These are phyloP conservation scores for Xylariales sp. DNA, from an alignment of 2,329 filamentous ascomycete genomes.

Conservation along the genomic window DNA sequence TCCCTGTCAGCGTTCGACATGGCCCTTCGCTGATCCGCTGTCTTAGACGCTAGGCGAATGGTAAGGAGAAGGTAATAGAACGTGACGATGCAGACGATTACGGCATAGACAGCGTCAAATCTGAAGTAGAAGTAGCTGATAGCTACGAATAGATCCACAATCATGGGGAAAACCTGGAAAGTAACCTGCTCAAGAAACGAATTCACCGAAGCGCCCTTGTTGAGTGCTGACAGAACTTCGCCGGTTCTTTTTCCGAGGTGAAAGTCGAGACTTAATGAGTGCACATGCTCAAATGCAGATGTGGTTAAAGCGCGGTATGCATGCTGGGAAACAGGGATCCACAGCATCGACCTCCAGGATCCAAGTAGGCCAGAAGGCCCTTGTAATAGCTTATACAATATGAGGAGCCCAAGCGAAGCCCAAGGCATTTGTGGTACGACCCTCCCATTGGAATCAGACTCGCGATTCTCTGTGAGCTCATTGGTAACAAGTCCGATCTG, in stretches of 20 bases:
- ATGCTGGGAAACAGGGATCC: constrained; percentile 97
- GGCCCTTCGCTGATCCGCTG: constrained; percentile 87
- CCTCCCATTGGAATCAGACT: constrained; percentile 59
- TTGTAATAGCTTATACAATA: constrained; percentile 83
- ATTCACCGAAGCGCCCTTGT: constrained; percentile 96
- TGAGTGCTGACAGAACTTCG: constrained; percentile 93
- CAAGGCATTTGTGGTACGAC: constrained; percentile 70
- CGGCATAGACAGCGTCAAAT: constrained; percentile 90
- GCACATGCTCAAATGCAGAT: constrained; percentile 96
- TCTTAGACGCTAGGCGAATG: constrained; percentile 93
- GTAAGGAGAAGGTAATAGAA: constrained; percentile 98
- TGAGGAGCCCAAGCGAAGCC: constrained; percentile 79
- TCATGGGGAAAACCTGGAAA: constrained; percentile 94
- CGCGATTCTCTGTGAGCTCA: constrained; percentile 60
- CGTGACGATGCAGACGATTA: constrained; percentile 89
- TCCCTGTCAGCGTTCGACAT: constrained; percentile 97
- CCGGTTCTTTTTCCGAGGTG: constrained; percentile 97
- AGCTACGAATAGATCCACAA: constrained; percentile 87
- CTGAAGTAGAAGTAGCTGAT: constrained; percentile 81
- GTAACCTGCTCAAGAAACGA: constrained; percentile 96
- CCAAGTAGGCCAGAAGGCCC: constrained; percentile 89
- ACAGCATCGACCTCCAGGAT: constrained; percentile 83
- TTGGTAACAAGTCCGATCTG: constrained; percentile 86
- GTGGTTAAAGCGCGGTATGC: constrained; percentile 95
- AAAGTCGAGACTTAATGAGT: constrained; percentile 94